phyloP scores from a whole-genome alignment of 768 basidiomycete genomes.

The Podaxis sp. region DNA sequence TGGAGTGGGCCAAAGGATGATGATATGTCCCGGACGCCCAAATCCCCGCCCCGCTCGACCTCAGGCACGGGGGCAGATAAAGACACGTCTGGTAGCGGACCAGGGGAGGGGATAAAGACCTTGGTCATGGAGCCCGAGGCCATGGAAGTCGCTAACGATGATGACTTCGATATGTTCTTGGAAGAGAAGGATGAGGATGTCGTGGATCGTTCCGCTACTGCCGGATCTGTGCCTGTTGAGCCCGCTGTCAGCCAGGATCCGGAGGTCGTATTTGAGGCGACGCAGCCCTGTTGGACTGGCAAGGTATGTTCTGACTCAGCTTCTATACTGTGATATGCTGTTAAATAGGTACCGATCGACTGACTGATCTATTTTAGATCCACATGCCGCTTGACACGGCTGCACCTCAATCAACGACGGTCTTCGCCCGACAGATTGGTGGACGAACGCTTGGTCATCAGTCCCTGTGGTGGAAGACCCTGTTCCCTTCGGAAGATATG shows the following conservation, averaged over 20 bases:
- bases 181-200: constrained; percentile 56
- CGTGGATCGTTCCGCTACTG: constrained; percentile 22
- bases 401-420: constrained; percentile 62
- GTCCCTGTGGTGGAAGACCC: constrained; percentile 68
- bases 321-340: neutral
- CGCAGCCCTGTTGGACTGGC: constrained; percentile 70
- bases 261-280: constrained; percentile 32
- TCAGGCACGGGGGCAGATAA: constrained; percentile 24
- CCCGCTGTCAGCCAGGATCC: constrained; percentile 32
- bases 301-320: constrained; percentile 47
- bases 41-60: constrained; percentile 15
- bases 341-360: constrained; percentile 17
- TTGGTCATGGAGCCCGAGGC: constrained; percentile 43
- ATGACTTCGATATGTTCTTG: constrained; percentile 87
- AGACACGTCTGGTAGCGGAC: constrained; percentile 5
- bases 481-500: constrained; percentile 71
- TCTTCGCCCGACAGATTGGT: constrained; percentile 77
- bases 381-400: constrained; percentile 79
- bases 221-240: constrained; percentile 13
- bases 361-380: constrained; percentile 43
- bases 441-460: constrained; percentile 59
- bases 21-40: constrained; percentile 13
- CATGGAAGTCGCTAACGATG: constrained; percentile 57
- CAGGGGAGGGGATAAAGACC: constrained; percentile 32
- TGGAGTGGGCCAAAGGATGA: constrained; percentile 58